These are phyloP conservation scores for Fusarium chuoi DNA, from an alignment of 2,329 filamentous ascomycete genomes.

Conservation along the genomic window DNA sequence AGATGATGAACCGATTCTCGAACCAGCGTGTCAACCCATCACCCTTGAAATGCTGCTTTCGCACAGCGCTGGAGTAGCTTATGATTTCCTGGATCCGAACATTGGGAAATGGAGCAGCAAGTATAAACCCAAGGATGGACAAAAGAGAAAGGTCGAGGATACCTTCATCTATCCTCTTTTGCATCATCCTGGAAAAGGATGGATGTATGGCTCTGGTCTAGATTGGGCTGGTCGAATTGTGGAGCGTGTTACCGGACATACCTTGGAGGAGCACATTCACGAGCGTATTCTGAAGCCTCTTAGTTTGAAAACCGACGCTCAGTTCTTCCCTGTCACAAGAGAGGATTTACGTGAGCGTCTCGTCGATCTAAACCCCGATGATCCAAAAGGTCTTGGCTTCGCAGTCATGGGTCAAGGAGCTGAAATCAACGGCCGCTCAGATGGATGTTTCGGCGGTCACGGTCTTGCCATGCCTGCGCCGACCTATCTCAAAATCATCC, in stretches of 20 bases:
- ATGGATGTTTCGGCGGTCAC: conserved; percentile 57
- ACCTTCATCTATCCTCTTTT: conserved; percentile 56
- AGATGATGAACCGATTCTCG: conserved; percentile 52
- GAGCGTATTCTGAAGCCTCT: conserved; percentile 58
- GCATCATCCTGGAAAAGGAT: conserved; percentile 62
- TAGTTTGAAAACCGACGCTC: conserved; percentile 49
- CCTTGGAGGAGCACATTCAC: conserved; percentile 56
- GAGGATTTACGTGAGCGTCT: conserved; percentile 49
- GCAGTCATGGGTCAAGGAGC: conserved; percentile 50
- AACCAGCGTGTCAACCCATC: conserved; percentile 50
- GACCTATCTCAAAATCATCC: conserved; percentile 58
- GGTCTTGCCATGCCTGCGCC: conserved; percentile 51
- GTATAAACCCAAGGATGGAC: conserved; percentile 34
- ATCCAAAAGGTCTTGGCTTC: conserved; percentile 49
- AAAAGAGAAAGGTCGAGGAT: conserved; percentile 52
- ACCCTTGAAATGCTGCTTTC: conserved; percentile 63
- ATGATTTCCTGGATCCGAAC: conserved; percentile 54
- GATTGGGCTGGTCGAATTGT: conserved; percentile 66
- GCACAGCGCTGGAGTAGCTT: conserved; percentile 61
- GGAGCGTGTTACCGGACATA: conserved; percentile 56
- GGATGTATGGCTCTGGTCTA: conserved; percentile 60
- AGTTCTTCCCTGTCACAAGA: conserved; percentile 53
- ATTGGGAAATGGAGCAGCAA: conserved; percentile 51
- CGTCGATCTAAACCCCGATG: conserved; percentile 52
- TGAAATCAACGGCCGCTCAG: conserved; percentile 47